These are phyloP conservation scores for Monosporascus sp. DNA, from an alignment of 2,329 filamentous ascomycete genomes.

Conservation along the genomic window DNA sequence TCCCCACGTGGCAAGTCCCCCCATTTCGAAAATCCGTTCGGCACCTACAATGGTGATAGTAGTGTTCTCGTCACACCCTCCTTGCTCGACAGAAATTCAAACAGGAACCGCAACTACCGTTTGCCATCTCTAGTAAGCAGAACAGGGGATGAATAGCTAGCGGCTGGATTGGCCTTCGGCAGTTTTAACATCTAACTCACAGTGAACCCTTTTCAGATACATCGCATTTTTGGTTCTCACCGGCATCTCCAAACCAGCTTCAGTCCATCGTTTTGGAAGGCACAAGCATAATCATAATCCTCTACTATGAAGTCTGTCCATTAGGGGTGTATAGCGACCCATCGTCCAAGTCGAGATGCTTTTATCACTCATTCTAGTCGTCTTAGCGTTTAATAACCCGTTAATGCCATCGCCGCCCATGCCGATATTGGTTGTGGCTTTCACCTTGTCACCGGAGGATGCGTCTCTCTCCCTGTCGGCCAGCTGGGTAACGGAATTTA, in stretches of 20 bases:
- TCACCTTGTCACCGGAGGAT: slow-evolving; percentile 44
- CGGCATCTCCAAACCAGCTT: slow-evolving; percentile 2
- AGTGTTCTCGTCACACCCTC: too few species aligned
- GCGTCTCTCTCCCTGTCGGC: slow-evolving; percentile 48
- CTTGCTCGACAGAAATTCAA: too few species aligned
- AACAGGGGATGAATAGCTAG: not conserved
- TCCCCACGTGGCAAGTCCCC: too few species aligned
- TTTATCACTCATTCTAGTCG: slow-evolving; percentile 15
- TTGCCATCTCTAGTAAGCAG: too few species aligned
- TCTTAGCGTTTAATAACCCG: not conserved
- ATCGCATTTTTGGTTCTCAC: slow-evolving; percentile 10
- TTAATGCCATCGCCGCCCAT: slow-evolving; percentile 26
- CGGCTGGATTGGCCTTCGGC: not conserved
- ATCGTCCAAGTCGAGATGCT: not conserved
- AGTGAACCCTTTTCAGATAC: not conserved
- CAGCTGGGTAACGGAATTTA: slow-evolving; percentile 60
- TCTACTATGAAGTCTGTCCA: not conserved
- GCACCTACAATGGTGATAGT: too few species aligned
- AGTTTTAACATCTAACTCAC: not conserved
- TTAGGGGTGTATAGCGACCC: not conserved
- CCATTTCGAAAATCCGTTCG: too few species aligned
- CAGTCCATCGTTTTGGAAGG: not conserved
- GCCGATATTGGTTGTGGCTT: slow-evolving; percentile 48
- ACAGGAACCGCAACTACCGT: too few species aligned
- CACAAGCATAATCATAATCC: not conserved